Conservation (phyloP, 2,329 filamentous ascomycete species). For the Pseudogymnoascus sp. region DNA sequence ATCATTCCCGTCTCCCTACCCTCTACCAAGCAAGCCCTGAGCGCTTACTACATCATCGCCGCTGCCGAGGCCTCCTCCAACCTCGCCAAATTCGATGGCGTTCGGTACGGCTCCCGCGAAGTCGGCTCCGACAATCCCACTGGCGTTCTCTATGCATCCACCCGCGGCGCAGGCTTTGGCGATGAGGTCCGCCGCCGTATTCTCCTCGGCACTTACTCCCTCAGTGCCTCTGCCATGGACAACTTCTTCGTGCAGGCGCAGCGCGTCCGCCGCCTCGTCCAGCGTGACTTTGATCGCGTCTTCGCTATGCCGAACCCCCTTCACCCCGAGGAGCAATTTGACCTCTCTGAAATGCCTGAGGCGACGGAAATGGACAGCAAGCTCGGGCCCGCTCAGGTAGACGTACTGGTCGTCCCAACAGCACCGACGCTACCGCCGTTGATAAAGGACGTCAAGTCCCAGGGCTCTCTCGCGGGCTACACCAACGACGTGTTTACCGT, state of each 20-base stretch:
- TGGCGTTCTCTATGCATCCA: conserved; percentile 66
- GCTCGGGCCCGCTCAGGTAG: conserved; percentile 56
- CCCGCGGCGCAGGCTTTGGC: conserved; percentile 69
- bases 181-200: conserved; percentile 80
- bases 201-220: conserved; percentile 77
- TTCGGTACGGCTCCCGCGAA: conserved; percentile 64
- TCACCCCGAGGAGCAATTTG: conserved; percentile 42
- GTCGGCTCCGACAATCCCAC: conserved; percentile 44
- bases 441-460: conserved; percentile 47
- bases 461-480: conserved; percentile 63
- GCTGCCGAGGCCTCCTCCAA: conserved; percentile 95
- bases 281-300: conserved; percentile 74
- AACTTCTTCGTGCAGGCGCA: conserved; percentile 97
- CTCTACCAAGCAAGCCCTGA: conserved; percentile 74
- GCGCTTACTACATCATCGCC: conserved; percentile 91
- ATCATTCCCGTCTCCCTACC: conserved; percentile 74
- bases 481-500: conserved; percentile 95
- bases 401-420: conserved; percentile 82
- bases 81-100: conserved; percentile 90
- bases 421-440: conserved; percentile 67
- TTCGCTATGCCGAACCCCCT: conserved; percentile 67
- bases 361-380: conserved; percentile 37
- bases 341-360: conserved; percentile 53
- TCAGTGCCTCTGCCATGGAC: conserved; percentile 84
- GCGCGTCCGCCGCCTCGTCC: conserved; percentile 72